Conservation (phyloP, 768 basidiomycete genomes). For the Tricholoma saponaceum region DNA sequence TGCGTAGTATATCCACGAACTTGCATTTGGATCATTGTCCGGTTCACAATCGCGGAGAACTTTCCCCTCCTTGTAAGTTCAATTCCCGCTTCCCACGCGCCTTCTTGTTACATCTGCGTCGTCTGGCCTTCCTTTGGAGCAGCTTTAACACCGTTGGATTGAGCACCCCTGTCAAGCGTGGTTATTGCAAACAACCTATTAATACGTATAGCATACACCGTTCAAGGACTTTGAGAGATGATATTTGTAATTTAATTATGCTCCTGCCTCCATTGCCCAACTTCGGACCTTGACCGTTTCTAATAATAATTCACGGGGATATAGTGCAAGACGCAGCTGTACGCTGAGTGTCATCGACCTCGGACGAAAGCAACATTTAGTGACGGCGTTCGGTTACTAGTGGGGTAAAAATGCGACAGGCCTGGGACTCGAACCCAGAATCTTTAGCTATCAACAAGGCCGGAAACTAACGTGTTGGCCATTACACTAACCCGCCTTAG, state of each 20-base stretch:
- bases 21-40: not conserved
- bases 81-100: not conserved
- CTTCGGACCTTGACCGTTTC: not conserved
- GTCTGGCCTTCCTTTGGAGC: too few relatives aligned
- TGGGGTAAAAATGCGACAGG: conserved; percentile 14
- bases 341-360: too few relatives aligned
- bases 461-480: conserved; percentile 22
- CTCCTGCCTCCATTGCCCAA: too few relatives aligned
- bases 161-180: not conserved
- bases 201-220: not conserved
- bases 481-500: conserved; percentile 18
- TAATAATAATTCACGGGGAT: too few relatives aligned
- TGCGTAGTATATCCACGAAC: not conserved
- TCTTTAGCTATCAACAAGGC: conserved; percentile 11
- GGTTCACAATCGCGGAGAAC: too few relatives aligned
- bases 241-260: too few relatives aligned
- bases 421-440: conserved; percentile 33
- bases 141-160: not conserved
- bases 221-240: not conserved
- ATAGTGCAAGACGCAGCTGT: too few relatives aligned
- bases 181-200: too few relatives aligned
- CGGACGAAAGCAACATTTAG: too few relatives aligned
- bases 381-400: too few relatives aligned
- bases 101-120: not conserved
- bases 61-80: not conserved